Percentiles rank a stretch among this genome's conserved stretches.
These are phyloP conservation scores for Salix suchowensis DNA, from an alignment of 345 rosid species.

Conservation along the genomic window DNA sequence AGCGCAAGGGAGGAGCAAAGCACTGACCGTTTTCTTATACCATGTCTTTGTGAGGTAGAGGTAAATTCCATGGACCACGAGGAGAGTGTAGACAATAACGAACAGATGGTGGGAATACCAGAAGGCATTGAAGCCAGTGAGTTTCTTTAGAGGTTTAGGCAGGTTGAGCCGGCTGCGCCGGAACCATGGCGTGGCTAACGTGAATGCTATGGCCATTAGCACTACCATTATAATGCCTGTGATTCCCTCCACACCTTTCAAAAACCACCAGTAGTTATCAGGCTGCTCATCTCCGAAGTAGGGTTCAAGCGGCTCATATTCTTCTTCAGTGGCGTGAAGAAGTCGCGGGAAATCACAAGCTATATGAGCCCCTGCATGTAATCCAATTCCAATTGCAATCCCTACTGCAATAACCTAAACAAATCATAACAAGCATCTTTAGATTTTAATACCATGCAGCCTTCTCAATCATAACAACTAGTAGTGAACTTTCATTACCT, in stretches of 20 bases:
- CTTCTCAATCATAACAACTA: not conserved
- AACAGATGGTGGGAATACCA: constrained; percentile 90
- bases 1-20: not conserved
- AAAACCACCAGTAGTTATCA: constrained; percentile 63
- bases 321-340: constrained; percentile 51
- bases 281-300: constrained; percentile 65
- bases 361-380: constrained; percentile 67
- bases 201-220: constrained; percentile 74
- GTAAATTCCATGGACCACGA: constrained; percentile 66
- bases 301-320: constrained; percentile 48
- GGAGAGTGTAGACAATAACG: constrained; percentile 71
- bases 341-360: constrained; percentile 79
- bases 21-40: constrained; percentile 74
- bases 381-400: constrained; percentile 53
- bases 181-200: constrained; percentile 86
- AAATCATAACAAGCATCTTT: not conserved
- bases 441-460: not conserved
- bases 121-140: constrained; percentile 86
- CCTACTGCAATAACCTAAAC: constrained; percentile 55
- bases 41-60: constrained; percentile 68
- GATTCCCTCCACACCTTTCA: constrained; percentile 71
- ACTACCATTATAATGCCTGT: constrained; percentile 75
- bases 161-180: constrained; percentile 68
- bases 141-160: constrained; percentile 61
- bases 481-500: constrained; percentile 27